A percentile compares a stretch with the other conserved stretches of the same genome.
phyloP scores from a whole-genome alignment of 2,329 filamentous ascomycete genomes.

The Fusarium sp. region DNA sequence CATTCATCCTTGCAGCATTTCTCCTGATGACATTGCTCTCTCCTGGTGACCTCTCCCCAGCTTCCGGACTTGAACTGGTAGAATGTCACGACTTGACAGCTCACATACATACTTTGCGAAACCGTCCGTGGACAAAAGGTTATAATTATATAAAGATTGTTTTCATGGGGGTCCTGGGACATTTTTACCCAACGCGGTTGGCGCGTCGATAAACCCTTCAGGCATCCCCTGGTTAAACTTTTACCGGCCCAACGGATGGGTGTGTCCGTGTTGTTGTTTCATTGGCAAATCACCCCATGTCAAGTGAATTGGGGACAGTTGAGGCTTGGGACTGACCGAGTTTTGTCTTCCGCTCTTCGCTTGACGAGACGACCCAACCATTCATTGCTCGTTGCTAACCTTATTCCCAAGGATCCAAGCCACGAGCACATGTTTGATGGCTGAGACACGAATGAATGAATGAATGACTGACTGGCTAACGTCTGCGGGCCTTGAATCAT shows the following conservation, averaged over 20 bases:
- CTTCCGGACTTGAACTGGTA: not conserved
- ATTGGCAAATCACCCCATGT: not conserved
- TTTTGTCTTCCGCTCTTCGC: not conserved
- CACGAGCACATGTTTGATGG: not conserved
- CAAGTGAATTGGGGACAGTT: not conserved
- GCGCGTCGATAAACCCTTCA: not conserved
- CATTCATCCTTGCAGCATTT: not conserved
- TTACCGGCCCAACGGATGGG: slow-evolving; percentile 5
- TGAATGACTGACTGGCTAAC: not conserved
- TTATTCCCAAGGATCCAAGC: not conserved
- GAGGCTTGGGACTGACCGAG: not conserved
- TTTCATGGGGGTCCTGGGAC: not conserved
- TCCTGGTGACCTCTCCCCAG: not conserved
- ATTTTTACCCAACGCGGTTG: not conserved
- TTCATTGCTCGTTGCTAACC: not conserved
- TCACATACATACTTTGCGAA: not conserved
- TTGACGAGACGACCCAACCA: not conserved
- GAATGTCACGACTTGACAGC: slow-evolving; percentile 2
- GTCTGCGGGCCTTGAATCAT: not conserved
- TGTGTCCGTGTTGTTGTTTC: not conserved
- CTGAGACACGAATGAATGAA: not conserved
- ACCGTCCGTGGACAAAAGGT: not conserved
- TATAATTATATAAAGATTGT: not conserved
- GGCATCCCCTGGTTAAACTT: not conserved
- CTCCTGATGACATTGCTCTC: not conserved